Percentiles rank a stretch among this genome's conserved stretches.
These are phyloP conservation scores for Collybiopsis luxurians DNA, from an alignment of 768 basidiomycete species.

Conservation along the genomic window DNA sequence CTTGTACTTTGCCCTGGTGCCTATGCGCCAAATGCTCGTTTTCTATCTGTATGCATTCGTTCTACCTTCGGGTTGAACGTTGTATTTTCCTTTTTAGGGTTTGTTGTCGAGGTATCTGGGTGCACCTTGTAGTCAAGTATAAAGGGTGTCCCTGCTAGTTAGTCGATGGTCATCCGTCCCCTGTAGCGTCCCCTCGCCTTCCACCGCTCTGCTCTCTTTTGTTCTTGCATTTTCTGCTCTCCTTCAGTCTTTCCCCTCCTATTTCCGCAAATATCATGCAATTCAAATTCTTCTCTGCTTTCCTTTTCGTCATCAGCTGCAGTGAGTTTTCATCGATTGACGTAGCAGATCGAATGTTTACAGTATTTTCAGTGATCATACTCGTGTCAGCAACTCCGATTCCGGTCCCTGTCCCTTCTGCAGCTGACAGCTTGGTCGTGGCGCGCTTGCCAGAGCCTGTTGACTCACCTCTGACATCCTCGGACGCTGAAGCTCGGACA, in stretches of 20 bases:
- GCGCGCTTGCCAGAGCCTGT: slow-evolving; percentile 3
- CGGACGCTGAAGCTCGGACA: not conserved
- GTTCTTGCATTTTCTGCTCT: not conserved
- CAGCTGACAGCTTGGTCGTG: not conserved
- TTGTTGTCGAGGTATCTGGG: not conserved
- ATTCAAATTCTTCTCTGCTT: not conserved
- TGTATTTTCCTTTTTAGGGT: not conserved
- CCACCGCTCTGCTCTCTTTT: not conserved
- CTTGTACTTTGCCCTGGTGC: slow-evolving; percentile 1
- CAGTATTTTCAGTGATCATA: not conserved
- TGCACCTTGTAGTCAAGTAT: not conserved
- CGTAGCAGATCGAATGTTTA: not conserved
- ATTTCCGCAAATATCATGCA: not conserved
- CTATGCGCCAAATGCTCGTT: not conserved
- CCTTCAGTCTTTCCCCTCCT: not conserved
- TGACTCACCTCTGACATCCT: slow-evolving; percentile 1
- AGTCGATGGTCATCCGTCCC: not conserved
- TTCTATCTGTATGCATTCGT: not conserved
- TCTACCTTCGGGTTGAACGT: not conserved
- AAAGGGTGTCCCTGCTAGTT: not conserved
- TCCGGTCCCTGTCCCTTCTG: not conserved
- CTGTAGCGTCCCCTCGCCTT: not conserved
- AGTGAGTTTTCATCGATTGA: not conserved
- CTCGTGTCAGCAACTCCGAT: not conserved
- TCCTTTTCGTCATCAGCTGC: not conserved